Evolutionary conservation across 2,329 filamentous ascomycete genomes (phyloP).

Genomic region (Fusarium robinianum): DNA sequence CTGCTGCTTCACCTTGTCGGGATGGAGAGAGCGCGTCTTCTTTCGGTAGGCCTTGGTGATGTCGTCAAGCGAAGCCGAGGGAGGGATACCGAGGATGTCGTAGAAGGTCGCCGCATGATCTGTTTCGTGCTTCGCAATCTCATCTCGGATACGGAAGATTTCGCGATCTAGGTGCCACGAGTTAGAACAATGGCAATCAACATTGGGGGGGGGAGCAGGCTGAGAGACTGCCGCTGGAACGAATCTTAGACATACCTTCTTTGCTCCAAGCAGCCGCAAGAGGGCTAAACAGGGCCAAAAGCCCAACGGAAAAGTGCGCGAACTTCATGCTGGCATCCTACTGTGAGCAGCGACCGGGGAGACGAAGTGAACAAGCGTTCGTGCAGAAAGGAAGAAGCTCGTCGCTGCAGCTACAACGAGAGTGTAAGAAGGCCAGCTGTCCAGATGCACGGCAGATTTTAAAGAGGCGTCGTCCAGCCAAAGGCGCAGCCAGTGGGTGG

Average conservation of each 20-base stretch:
- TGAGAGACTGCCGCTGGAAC: not conserved
- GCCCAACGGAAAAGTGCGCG: slow-evolving; percentile 67
- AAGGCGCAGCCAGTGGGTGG: no score
- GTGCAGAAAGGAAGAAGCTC: not conserved
- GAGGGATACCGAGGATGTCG: slow-evolving; percentile 80
- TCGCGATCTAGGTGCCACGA: slow-evolving; percentile 74
- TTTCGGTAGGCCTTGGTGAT: slow-evolving; percentile 95
- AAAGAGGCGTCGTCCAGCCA: not conserved
- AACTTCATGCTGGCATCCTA: slow-evolving; percentile 69
- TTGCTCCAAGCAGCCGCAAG: slow-evolving; percentile 81
- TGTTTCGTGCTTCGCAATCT: slow-evolving; percentile 76
- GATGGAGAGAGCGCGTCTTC: slow-evolving; percentile 80
- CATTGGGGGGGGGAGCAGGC: no score
- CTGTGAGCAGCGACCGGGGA: not conserved
- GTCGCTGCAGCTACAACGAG: slow-evolving; percentile 8
- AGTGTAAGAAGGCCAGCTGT: slow-evolving; percentile 29
- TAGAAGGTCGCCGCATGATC: slow-evolving; percentile 87
- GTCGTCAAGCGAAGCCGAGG: slow-evolving; percentile 78
- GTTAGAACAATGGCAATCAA: slow-evolving; percentile 16
- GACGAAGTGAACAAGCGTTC: not conserved
- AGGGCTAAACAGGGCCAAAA: slow-evolving; percentile 69
- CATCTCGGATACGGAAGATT: slow-evolving; percentile 94
- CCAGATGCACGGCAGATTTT: slow-evolving; percentile 10
- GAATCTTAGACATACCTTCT: slow-evolving; percentile 62
- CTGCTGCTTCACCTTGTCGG: slow-evolving; percentile 91